phyloP scores from a whole-genome alignment of 148 eudicot species.

The Cornus controversa region DNA sequence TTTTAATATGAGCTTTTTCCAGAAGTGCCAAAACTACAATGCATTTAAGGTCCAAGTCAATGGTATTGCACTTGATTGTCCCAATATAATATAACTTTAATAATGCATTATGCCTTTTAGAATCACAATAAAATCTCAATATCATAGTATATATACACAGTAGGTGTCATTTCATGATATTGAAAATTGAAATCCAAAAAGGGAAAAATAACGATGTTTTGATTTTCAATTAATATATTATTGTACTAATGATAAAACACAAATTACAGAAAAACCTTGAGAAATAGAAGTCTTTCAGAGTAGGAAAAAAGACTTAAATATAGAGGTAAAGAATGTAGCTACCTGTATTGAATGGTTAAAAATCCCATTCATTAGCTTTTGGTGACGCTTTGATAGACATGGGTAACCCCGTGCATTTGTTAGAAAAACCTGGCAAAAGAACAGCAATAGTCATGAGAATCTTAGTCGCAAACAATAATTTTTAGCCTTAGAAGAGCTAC shows the following conservation, averaged over 20 bases:
- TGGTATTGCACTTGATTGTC: background rate
- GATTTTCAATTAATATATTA: no score
- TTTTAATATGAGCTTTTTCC: background rate
- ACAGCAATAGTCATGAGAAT: conserved; percentile 25
- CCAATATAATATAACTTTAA: background rate
- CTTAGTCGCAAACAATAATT: background rate
- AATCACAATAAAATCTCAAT: background rate
- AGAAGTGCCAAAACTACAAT: background rate
- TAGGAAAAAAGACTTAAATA: no score
- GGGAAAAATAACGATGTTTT: no score
- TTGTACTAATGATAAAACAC: no score
- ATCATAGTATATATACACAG: background rate
- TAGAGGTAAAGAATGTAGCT: background rate
- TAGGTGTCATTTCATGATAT: background rate
- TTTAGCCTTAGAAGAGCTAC: background rate
- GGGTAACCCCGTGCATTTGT: conserved; percentile 93
- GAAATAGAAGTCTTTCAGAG: no score
- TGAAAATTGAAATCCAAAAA: no score
- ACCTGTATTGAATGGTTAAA: conserved; percentile 93
- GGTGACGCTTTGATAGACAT: conserved; percentile 92
- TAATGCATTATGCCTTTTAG: background rate
- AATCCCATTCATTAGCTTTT: conserved; percentile 57
- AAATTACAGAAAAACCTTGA: no score
- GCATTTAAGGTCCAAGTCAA: background rate
- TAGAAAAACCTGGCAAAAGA: conserved; percentile 64